Evolutionary conservation across 441 rosid species (phyloP), one percentile per base, ranked within the genome.

Genomic region (Pelargonium exstipulatum): DNA sequence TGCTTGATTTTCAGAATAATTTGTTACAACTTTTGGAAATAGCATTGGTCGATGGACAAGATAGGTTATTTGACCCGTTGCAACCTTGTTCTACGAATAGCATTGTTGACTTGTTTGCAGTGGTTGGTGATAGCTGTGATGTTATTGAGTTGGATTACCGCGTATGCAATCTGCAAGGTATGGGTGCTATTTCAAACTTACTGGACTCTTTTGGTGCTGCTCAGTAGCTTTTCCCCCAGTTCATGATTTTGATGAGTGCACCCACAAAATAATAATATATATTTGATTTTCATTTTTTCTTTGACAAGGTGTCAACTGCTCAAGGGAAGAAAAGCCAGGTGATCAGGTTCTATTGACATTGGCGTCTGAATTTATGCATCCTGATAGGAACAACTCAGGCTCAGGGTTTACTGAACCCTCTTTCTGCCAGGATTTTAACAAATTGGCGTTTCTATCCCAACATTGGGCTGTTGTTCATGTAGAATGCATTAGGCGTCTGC

Each of bases 401-500:
- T 82, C 81, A 68, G 84, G 85, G 62, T 81, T 72, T 35, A 71
- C 57, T 67, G 83, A 81, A 63, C 76, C 87, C 69, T 46, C 80
- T 72, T 70, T 75, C 65, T 83, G 72, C 71, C 85, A 82, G 74
- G 87, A 87, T 81, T 71, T 73, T 78, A 83, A 85, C 74, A 84
- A 78, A 70, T 80, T 90, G 77, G 80, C 82, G 69, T 88, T 87
- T 76, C 77, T 89, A 57, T 85, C 82, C 68, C 98, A 87, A 76
- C 99, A 91, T 73, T 92, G 95, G 88, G 97, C 97, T 66, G 82
- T 89, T 80, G 85, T 83, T 75, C 99, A 96, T 70, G 74, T 87
- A 62, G 85, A 81, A 69, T 88, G 87, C 70, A 79, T 89, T 65
- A 78, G 72, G 72, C 87, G 97, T 73, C 87, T 96, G 63, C 74